Conservation (phyloP, 176 grass and related monocot species). For the barley (Hordeum vulgare) region DNA sequence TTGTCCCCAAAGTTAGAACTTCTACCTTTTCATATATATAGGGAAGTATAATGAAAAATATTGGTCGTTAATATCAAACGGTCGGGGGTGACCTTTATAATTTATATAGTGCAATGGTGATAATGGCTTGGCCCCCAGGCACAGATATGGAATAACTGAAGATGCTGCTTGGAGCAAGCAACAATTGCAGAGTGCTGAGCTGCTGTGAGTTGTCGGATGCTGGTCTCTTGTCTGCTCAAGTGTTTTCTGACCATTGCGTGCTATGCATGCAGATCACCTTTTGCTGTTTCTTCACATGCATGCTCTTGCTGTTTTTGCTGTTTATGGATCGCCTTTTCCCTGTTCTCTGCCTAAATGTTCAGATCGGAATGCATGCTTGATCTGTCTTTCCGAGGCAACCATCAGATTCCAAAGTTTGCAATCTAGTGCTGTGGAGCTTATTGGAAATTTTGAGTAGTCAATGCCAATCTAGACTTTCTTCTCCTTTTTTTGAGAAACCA, state of each 20-base stretch:
- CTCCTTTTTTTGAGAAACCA: no score
- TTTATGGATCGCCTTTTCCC: not conserved
- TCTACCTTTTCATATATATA: not conserved
- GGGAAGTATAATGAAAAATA: not conserved
- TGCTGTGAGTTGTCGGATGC: not conserved
- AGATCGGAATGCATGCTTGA: not conserved
- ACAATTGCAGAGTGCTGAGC: conserved; percentile 22
- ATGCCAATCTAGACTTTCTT: not conserved
- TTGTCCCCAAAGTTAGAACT: not conserved
- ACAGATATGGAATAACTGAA: not conserved
- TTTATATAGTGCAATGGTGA: not conserved
- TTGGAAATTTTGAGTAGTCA: not conserved
- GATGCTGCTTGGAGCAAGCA: not conserved
- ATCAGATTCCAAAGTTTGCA: not conserved
- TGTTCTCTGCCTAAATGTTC: not conserved
- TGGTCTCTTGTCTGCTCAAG: not conserved
- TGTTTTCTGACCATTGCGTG: not conserved
- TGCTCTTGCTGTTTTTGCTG: not conserved
- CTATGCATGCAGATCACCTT: no score
- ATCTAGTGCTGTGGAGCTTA: not conserved
- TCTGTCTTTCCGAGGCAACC: not conserved
- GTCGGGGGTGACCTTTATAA: not conserved
- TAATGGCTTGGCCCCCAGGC: not conserved
- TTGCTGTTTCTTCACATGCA: not conserved
- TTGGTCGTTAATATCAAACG: not conserved